Evolutionary conservation across 805 yeast genomes (phyloP), one percentile per base, ranked within the genome.

Genomic region (Zygoascus ofunaensis): DNA sequence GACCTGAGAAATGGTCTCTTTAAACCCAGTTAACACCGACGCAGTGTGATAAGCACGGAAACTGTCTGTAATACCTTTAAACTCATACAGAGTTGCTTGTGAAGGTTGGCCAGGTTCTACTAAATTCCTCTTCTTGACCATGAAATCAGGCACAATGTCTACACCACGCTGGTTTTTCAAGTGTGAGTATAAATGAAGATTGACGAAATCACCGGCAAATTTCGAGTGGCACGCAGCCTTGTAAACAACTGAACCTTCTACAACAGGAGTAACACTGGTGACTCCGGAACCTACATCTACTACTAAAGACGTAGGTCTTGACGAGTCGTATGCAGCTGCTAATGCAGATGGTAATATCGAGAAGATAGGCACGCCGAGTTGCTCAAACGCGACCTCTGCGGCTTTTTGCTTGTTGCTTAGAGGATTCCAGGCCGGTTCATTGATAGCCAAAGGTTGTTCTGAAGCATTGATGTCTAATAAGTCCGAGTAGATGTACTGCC

Each of bases 141-240:
- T 57, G 46, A 59, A 64, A 15, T 59, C 60, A 4, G 67, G 65
- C 14, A 59, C 59, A 17, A 58, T 54, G 19, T 57, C 47, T 39
- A 66, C 64, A 41, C 59, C 48, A 46, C 60, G 61, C 33, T 37
- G 32, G 34, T 64, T 52, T 45, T 67, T 62, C 49, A 71, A 70
- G 54, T 65, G 74, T 41, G 74, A 68, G 51, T 73, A 61, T 2
- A 79, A 67, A 62, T 83, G 85, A 42, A 76, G 69, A 59, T 81
- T 83, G 44, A 84, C 61, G 60, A 82, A 89, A 60, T 87, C 90
- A 7, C 97, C 97, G 3, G 89, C 96, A 58, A 47, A 55, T 35
- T 54, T 48, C 23, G 58, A 46, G 42, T 53, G 57, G 34, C 46
- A 46, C 4, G 52, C 46, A 3, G 56, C 51, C 58, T 80, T 82